phyloP scores from a whole-genome alignment of 148 eudicot species.

The Vaccinium corymbosum region DNA sequence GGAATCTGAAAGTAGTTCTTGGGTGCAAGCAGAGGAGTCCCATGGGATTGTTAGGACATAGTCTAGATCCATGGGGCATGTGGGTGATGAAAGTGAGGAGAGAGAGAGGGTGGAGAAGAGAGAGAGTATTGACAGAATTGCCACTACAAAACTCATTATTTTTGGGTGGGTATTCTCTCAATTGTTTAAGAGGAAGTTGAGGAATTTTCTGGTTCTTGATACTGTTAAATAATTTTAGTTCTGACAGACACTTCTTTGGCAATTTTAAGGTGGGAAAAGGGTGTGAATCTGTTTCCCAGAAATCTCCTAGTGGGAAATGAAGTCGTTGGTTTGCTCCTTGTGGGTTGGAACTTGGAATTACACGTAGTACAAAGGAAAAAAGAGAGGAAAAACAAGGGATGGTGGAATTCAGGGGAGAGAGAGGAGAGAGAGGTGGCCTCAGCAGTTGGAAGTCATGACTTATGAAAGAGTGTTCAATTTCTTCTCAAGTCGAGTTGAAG shows the following conservation, averaged over 20 bases:
- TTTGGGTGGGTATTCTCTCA: not conserved
- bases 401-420: not conserved
- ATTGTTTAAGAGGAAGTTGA: not conserved
- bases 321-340: too few species aligned
- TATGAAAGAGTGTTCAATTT: too few species aligned
- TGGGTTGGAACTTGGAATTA: too few species aligned
- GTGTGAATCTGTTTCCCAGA: not conserved
- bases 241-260: not conserved
- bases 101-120: not conserved
- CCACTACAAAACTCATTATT: not conserved
- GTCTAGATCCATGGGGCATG: constrained; percentile 53
- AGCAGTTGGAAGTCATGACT: too few species aligned
- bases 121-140: not conserved
- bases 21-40: constrained; percentile 41
- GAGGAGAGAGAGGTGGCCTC: not conserved
- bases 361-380: too few species aligned
- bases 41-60: constrained; percentile 48
- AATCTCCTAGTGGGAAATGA: not conserved
- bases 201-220: too few species aligned
- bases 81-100: not conserved
- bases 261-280: not conserved
- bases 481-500: too few species aligned
- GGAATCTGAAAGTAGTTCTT: not conserved
- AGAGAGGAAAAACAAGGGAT: too few species aligned
- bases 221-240: too few species aligned